These are phyloP conservation scores for Arthromyces matolae DNA, from an alignment of 768 basidiomycete species.

Conservation along the genomic window DNA sequence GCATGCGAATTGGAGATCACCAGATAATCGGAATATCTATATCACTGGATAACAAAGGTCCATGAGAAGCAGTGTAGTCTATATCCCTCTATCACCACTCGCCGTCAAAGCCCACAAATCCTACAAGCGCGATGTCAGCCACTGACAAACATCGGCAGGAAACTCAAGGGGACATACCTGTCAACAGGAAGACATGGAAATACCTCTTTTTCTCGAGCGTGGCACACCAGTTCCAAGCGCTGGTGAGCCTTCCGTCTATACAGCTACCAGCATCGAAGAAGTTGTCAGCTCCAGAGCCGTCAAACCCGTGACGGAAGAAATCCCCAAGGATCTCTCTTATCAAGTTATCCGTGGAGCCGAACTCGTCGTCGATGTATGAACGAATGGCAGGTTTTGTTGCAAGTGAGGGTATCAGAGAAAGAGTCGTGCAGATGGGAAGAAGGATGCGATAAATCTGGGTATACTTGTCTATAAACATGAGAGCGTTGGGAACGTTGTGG, in stretches of 20 bases:
- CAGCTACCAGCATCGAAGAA: conserved; percentile 86
- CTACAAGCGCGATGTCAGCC: conserved; percentile 30
- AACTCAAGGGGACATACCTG: conserved; percentile 43
- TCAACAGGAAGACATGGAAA: conserved; percentile 74
- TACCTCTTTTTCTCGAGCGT: conserved; percentile 82
- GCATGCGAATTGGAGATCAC: too few relatives aligned
- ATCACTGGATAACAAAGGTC: not conserved
- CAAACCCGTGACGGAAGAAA: conserved; percentile 86
- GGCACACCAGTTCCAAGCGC: conserved; percentile 92
- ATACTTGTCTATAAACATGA: conserved; percentile 92
- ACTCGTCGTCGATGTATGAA: conserved; percentile 79
- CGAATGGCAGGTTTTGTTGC: conserved; percentile 64
- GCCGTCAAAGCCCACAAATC: conserved; percentile 83
- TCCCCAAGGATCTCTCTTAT: conserved; percentile 71
- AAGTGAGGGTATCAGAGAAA: conserved; percentile 67
- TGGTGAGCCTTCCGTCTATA: conserved; percentile 82
- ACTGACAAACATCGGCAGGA: not conserved
- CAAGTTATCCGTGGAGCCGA: conserved; percentile 69
- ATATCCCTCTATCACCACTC: conserved; percentile 64
- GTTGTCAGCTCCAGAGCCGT: conserved; percentile 88
- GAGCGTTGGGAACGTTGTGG: conserved; percentile 78
- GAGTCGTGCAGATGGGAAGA: conserved; percentile 79
- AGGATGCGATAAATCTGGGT: conserved; percentile 90
- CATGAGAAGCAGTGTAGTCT: too few relatives aligned
- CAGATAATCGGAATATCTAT: too few relatives aligned